A percentile compares a stretch with the other conserved stretches of the same genome.
Conservation (phyloP, 306 rosid species). For the Cicer arietinum region DNA sequence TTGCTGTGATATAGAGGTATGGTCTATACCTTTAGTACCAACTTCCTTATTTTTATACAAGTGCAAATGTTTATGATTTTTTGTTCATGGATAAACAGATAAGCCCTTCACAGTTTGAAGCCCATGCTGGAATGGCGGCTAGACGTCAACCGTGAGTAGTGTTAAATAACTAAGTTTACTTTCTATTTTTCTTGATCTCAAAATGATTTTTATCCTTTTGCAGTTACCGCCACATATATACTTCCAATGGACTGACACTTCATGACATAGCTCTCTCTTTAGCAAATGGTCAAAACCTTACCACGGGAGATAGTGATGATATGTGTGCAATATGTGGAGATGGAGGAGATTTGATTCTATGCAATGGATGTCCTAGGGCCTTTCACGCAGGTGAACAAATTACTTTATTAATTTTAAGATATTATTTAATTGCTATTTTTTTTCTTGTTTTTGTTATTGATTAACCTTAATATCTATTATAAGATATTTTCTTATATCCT, state of each 20-base stretch:
- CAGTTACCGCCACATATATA: slow-evolving; percentile 98
- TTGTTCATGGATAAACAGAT: slow-evolving; percentile 60
- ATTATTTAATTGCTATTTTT: slow-evolving; percentile 16
- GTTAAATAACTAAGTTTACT: slow-evolving; percentile 33
- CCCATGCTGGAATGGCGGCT: slow-evolving; percentile 99
- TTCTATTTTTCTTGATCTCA: slow-evolving; percentile 43
- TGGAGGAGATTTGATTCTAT: slow-evolving; percentile 84
- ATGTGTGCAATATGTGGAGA: slow-evolving; percentile 97
- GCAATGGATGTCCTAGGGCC: slow-evolving; percentile 93
- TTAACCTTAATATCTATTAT: background rate
- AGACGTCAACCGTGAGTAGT: slow-evolving; percentile 99
- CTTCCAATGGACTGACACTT: slow-evolving; percentile 91
- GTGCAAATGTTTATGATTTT: slow-evolving; percentile 29
- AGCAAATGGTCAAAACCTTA: slow-evolving; percentile 92
- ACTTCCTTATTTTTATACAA: slow-evolving; percentile 20
- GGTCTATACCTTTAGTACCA: slow-evolving; percentile 28
- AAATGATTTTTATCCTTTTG: slow-evolving; percentile 41
- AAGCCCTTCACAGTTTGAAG: slow-evolving; percentile 99
- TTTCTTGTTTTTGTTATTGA: background rate
- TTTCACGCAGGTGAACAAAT: slow-evolving; percentile 78
- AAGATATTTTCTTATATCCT: slow-evolving; percentile 17
- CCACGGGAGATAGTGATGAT: slow-evolving; percentile 93
- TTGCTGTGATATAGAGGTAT: slow-evolving; percentile 88
- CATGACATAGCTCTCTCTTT: slow-evolving; percentile 95
- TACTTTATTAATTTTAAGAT: background rate